phyloP scores from a whole-genome alignment of 2,329 filamentous ascomycete species.

The Exophiala aquamarina region DNA sequence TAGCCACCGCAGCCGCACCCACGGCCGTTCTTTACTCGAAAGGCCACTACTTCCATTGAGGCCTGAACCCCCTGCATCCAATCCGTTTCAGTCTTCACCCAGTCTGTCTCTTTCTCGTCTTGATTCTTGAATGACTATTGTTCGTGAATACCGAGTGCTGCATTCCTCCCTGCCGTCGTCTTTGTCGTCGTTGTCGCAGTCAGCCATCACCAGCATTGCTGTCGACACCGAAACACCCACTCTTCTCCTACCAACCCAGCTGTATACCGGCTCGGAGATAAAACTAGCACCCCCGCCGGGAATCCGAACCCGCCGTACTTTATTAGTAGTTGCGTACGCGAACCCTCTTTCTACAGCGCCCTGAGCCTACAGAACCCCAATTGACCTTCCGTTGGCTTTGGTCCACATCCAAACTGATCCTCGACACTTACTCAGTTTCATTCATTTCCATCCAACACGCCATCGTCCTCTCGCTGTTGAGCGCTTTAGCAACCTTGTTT shows the following conservation, averaged over 20 bases:
- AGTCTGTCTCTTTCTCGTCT: too few relatives aligned
- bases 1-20: too few relatives aligned
- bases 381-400: neutral
- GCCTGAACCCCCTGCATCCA: too few relatives aligned
- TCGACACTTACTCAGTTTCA: neutral
- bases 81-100: too few relatives aligned
- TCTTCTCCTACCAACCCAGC: too few relatives aligned
- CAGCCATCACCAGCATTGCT: neutral
- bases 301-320: neutral
- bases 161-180: neutral
- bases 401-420: neutral
- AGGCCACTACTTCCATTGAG: too few relatives aligned
- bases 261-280: too few relatives aligned
- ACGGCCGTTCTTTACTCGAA: too few relatives aligned
- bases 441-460: neutral
- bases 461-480: neutral
- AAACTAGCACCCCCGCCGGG: neutral
- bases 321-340: constrained; percentile 7
- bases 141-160: too few relatives aligned
- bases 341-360: constrained; percentile 8
- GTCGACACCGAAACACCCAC: too few relatives aligned
- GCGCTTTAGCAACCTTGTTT: neutral
- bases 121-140: too few relatives aligned
- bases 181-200: neutral
- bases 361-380: constrained; percentile 1